Percentiles rank a stretch among this genome's conserved stretches.
These are phyloP conservation scores for Candida pseudoglaebosa DNA, from an alignment of 805 yeast species.

Conservation along the genomic window DNA sequence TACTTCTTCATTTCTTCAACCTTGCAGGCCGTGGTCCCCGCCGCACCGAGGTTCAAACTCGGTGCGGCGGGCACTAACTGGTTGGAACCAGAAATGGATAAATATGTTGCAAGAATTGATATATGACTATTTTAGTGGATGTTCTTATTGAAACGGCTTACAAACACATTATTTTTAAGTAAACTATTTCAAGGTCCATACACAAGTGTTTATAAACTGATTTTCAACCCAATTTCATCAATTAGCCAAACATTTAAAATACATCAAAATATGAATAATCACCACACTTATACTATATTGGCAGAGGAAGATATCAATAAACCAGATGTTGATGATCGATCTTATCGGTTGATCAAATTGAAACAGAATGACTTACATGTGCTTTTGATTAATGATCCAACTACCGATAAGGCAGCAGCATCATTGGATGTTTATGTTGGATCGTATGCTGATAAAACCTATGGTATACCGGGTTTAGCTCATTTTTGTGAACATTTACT, in stretches of 20 bases:
- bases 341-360: slow-evolving; percentile 62
- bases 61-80: too few relatives aligned
- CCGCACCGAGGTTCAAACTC: too few relatives aligned
- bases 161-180: neutral
- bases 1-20: too few relatives aligned
- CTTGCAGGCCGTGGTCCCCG: too few relatives aligned
- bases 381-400: slow-evolving; percentile 61
- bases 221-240: neutral
- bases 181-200: neutral
- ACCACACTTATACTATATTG: slow-evolving; percentile 13
- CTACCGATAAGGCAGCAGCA: slow-evolving; percentile 74
- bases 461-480: slow-evolving; percentile 64
- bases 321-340: slow-evolving; percentile 67
- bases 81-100: too few relatives aligned
- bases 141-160: slow-evolving; percentile 1
- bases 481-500: slow-evolving; percentile 66
- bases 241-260: neutral
- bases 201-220: neutral
- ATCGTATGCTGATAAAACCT: slow-evolving; percentile 63
- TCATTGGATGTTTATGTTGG: slow-evolving; percentile 78
- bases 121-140: neutral
- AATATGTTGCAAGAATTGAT: neutral
- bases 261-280: slow-evolving; percentile 5
- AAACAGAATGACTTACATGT: slow-evolving; percentile 54
- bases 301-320: slow-evolving; percentile 36